Base-by-base conservation (phyloP, 2,329 filamentous ascomycete genomes). In the Phyllosticta paracitricarpa region DNA sequence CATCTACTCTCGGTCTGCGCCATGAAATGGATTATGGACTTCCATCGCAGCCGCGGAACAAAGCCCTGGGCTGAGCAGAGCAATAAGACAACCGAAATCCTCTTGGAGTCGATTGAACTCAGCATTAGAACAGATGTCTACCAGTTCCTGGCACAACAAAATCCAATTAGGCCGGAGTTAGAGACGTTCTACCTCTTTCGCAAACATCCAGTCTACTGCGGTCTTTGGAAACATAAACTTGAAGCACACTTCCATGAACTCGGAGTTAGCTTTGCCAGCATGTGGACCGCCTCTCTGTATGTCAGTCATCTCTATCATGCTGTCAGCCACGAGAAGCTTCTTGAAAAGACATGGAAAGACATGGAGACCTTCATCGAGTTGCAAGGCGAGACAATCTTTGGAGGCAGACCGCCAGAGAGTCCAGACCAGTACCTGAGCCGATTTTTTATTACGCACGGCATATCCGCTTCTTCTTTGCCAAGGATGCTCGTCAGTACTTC, bases 271-370 rank as follows among this genome's bases (percentile, higher is more conserved):
- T 69, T 77, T 17, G 67, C 66, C 9, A 72, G 74, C 55, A 72
- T 72, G 1, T 79, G 72, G 73, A 75, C 75, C 1, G 75, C 76
- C 0, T 68, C 79, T 10, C 64, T 71, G 10, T 74, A 69, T 54
- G 64, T 70, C 0, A 64, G 63, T 1, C 78, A 81, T 55, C 64
- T 81, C 0, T 79, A 79, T 67, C 75, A 78, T 56, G 76, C 77
- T 1, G 58, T 75, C 1, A 53, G 56, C 1, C 58, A 68, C 12
- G 71, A 76, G 58, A 67, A 67, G 2, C 58, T 73, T 1, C 25
- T 75, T 0, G 3, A 58, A 0, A 59, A 24, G 1, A 5, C 14
- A 2, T 80, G 78, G 78, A 56, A 58, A 1, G 78, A 80, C 63
- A 76, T 81, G 72, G 72, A 77, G 0, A 8, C 75, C 4, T 51